phyloP scores from a whole-genome alignment of 2,329 filamentous ascomycete species.

The Triangularia setosa region DNA sequence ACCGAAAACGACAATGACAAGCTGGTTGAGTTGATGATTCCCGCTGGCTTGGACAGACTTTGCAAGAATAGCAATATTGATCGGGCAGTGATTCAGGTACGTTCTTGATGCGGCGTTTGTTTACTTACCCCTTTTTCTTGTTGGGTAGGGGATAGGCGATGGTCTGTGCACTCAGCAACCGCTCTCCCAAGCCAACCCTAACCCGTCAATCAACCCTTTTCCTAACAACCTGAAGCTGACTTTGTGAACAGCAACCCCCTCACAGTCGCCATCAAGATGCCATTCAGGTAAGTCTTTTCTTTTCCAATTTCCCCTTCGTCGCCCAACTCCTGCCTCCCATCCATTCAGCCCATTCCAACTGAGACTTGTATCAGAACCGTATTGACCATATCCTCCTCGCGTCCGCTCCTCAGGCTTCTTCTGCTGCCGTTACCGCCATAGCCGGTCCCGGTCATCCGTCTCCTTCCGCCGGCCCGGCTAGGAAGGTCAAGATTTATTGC shows the following conservation, averaged over 20 bases:
- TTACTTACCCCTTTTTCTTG: neutral
- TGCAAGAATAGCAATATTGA: slow-evolving; percentile 38
- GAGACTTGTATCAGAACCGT: neutral
- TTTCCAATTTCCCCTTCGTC: neutral
- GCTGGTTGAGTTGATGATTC: slow-evolving; percentile 46
- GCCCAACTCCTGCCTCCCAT: neutral
- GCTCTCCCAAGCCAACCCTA: neutral
- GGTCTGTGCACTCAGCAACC: neutral
- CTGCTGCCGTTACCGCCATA: neutral
- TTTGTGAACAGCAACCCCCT: neutral
- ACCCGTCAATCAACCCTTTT: neutral
- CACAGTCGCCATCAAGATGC: neutral
- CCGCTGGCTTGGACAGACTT: slow-evolving; percentile 35
- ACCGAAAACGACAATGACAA: slow-evolving; percentile 37
- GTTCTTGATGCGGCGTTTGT: slow-evolving; percentile 22
- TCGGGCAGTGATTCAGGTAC: slow-evolving; percentile 33
- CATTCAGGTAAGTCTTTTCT: neutral
- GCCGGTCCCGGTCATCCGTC: neutral
- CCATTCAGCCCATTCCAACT: neutral
- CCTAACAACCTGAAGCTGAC: neutral
- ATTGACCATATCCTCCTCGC: neutral
- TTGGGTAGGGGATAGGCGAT: neutral
- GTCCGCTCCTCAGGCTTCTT: neutral
- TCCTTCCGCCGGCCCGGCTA: neutral
- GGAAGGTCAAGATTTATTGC: slow-evolving; percentile 70